Evolutionary conservation across 768 basidiomycete genomes (phyloP), one percentile per base, ranked within the genome.

Genomic region (Termitomyces sp.): DNA sequence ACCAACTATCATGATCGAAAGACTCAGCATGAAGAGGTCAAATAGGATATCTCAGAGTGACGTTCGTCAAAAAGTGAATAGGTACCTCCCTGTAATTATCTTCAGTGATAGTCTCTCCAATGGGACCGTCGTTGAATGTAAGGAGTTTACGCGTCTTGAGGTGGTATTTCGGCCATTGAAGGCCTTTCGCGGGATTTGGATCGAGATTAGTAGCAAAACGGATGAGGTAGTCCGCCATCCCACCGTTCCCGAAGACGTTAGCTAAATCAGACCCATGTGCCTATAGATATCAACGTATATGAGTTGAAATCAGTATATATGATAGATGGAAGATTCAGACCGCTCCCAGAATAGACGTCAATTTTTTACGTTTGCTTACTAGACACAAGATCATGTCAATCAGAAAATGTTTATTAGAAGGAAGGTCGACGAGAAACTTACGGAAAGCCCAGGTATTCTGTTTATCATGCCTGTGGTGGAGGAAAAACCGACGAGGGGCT

Each of bases 131-230:
- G 16, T 68, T 59, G 57, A 80, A 75, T 0, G 73, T 77, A 52
- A 78, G 63, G 53, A 78, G 64, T 42, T 68, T 65, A 16, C 73
- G 72, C 12, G 67, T 63, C 0, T 49, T 58, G 2, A 66, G 60
- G 12, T 68, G 70, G 48, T 80, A 82, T 52, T 69, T 69, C 0
- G 81, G 80, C 81, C 80, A 83, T 18, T 62, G 61, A 20, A 71
- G 51, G 20, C 70, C 70, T 3, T 63, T 62, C 1, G 56, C 48
- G 6, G 66, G 70, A 58, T 83, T 84, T 1, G 75, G 81, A 62
- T 82, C 62, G 44, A 78, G 74, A 13, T 65, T 70, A 38, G 62
- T 66, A 7, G 70, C 73, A 58, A 80, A 81, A 44, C 75, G 71
- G 52, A 81, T 71, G 25, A 82, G 68, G 54, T 77, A 76, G 57